Evolutionary conservation across 2,329 filamentous ascomycete species (phyloP), one percentile per base, ranked within the genome.

Genomic region (Pseudocercospora cruenta): DNA sequence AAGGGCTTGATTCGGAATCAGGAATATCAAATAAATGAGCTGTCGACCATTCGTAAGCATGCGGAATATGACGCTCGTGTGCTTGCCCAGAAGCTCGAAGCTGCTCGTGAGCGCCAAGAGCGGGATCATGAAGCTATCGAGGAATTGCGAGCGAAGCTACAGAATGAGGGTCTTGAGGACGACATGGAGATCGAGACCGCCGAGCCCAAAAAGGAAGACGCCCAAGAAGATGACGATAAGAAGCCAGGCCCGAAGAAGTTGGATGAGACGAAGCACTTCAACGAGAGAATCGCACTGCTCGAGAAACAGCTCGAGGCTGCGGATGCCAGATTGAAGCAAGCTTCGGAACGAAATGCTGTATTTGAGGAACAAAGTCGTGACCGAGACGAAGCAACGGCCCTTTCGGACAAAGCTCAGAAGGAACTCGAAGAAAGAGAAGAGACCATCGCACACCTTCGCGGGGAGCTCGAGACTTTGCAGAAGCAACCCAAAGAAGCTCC

Each of bases 11-110:
- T 85, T 33, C 78, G 82, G 31, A 83, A 84, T 33, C 81, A 81
- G 61, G 83, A 85, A 67, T 82, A 83, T 65, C 82, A 83, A 57
- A 83, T 84, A 68, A 84, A 82, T 66, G 82, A 84, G 71, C 78
- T 83, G 62, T 83, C 83, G 59, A 81, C 81, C 16, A 81, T 80
- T 54, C 76, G 81, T 19, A 82, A 81, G 47, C 77, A 82, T 43
- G 77, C 83, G 10, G 82, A 84, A 66, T 80, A 83, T 64, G 82
- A 84, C 47, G 80, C 82, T 31, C 75, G 82, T 12, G 71, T 82
- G 16, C 77, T 83, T 1, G 77, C 79, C 66, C 81, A 83, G 65
- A 81, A 83, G 68, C 75, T 82, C 8, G 81, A 84, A 63, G 81
- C 82, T 45, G 80, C 80, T 39, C 76, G 79, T 22, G 82, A 84